Conservation (phyloP, 2,329 filamentous ascomycete genomes). For the Ceratocystis eucalypticola region DNA sequence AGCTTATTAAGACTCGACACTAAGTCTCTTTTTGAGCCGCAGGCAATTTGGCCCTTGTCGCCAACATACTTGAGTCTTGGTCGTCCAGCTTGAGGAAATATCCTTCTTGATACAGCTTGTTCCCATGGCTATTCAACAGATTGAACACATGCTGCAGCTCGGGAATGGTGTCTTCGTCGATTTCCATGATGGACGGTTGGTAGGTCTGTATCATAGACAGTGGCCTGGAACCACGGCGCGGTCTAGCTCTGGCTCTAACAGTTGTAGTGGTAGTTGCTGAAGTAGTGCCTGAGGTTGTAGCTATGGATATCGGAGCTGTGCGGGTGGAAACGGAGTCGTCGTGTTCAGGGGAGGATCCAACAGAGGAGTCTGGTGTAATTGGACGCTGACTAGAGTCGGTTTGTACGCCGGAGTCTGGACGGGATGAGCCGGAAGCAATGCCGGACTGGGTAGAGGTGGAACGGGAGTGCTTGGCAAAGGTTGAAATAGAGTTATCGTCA, state of each 20-base stretch:
- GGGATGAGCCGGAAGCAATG: slow-evolving; percentile 5
- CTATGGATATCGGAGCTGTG: slow-evolving; percentile 26
- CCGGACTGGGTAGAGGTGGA: slow-evolving; percentile 6
- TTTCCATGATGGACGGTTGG: slow-evolving; percentile 73
- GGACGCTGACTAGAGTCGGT: slow-evolving; percentile 12
- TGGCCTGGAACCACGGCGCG: slow-evolving; percentile 50
- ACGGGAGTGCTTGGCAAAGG: slow-evolving; percentile 21
- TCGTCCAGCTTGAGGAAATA: slow-evolving; percentile 97
- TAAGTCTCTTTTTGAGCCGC: no score
- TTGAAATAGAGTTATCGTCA: slow-evolving; percentile 22
- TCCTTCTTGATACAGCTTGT: slow-evolving; percentile 94
- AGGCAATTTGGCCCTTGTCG: no score
- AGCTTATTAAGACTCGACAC: slow-evolving; percentile 18
- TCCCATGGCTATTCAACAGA: slow-evolving; percentile 85
- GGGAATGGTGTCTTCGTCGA: slow-evolving; percentile 71
- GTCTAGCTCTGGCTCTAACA: slow-evolving; percentile 26
- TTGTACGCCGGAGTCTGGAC: slow-evolving; percentile 1
- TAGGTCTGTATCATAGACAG: slow-evolving; percentile 78
- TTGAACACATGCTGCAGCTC: slow-evolving; percentile 91
- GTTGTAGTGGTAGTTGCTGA: slow-evolving; percentile 21
- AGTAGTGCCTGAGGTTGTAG: slow-evolving; percentile 9
- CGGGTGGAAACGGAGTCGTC: slow-evolving; percentile 19
- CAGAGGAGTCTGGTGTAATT: slow-evolving; percentile 13
- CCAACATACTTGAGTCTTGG: slow-evolving; percentile 67
- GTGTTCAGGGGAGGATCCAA: not conserved